phyloP scores from a whole-genome alignment of 2,329 filamentous ascomycete genomes.

The Phialophora verrucosa region DNA sequence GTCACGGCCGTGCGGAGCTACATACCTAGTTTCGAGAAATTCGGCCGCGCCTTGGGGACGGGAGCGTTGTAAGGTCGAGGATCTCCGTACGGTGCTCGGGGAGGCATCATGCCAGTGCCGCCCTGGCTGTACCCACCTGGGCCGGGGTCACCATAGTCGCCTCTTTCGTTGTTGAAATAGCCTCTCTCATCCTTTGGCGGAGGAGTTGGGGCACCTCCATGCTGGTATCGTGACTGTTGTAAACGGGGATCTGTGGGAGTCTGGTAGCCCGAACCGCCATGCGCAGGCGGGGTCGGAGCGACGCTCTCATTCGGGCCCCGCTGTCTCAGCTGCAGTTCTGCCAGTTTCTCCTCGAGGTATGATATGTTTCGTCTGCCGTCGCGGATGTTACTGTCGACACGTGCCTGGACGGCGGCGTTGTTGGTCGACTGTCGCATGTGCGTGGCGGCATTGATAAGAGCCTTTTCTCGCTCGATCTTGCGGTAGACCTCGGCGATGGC shows the following conservation, averaged over 20 bases:
- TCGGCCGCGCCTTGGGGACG: conserved; percentile 76
- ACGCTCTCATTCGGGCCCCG: conserved; percentile 62
- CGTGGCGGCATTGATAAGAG: conserved; percentile 90
- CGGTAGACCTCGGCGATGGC: conserved; percentile 80
- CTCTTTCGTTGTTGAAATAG: conserved; percentile 60
- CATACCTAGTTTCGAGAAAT: conserved; percentile 95
- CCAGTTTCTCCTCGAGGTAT: conserved; percentile 92
- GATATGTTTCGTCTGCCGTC: conserved; percentile 91
- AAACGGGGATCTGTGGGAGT: conserved; percentile 42
- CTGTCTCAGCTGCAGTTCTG: conserved; percentile 82
- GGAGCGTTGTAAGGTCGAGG: conserved; percentile 67
- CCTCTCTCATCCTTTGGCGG: conserved; percentile 72
- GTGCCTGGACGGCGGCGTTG: conserved; percentile 87
- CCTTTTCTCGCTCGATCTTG: conserved; percentile 98
- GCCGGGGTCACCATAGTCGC: conserved; percentile 66
- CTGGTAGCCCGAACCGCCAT: conserved; percentile 45
- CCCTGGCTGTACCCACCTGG: conserved; percentile 63
- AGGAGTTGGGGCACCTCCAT: conserved; percentile 62
- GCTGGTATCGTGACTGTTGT: conserved; percentile 27
- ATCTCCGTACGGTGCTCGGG: conserved; percentile 77
- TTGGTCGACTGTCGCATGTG: conserved; percentile 95
- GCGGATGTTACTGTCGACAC: conserved; percentile 91
- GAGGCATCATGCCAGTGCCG: conserved; percentile 77
- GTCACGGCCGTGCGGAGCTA: neutral
- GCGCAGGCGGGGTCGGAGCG: conserved; percentile 54